Percentiles rank a stretch among this genome's conserved stretches.
These are phyloP conservation scores for Grigorovia yakushimaensis DNA, from an alignment of 805 yeast species.

Conservation along the genomic window DNA sequence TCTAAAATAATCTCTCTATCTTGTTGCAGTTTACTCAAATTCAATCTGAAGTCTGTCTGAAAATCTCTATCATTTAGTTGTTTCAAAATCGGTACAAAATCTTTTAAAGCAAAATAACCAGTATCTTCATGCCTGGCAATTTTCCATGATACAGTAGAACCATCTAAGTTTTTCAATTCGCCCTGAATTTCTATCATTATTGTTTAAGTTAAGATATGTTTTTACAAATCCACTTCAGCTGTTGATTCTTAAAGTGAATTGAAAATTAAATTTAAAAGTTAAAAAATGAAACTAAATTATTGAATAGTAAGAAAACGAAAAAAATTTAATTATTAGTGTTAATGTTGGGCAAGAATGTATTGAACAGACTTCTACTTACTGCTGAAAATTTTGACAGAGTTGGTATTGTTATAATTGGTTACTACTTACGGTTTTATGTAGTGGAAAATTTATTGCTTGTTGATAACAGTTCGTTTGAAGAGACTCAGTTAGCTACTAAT, in stretches of 20 bases:
- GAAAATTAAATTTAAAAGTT: no score
- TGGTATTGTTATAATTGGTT: constrained; percentile 21
- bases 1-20: not conserved
- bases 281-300: no score
- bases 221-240: no score
- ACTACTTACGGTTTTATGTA: constrained; percentile 43
- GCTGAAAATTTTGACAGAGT: constrained; percentile 19
- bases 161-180: constrained; percentile 1
- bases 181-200: not conserved
- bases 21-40: constrained; percentile 1
- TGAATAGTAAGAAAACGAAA: no score
- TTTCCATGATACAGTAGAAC: constrained; percentile 10
- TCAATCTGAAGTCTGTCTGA: not conserved
- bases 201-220: not conserved
- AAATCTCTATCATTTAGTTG: constrained; percentile 4
- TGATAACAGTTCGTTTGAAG: constrained; percentile 49
- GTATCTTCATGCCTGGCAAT: constrained; percentile 15
- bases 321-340: no score
- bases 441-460: constrained; percentile 59
- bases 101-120: constrained; percentile 18
- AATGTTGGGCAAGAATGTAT: not conserved
- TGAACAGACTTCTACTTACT: constrained; percentile 11
- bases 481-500: constrained; percentile 48
- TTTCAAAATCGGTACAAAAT: constrained; percentile 19
- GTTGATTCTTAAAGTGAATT: no score